Base-by-base conservation (phyloP, 805 yeast genomes). In the Kurtzmaniella fragi region DNA sequence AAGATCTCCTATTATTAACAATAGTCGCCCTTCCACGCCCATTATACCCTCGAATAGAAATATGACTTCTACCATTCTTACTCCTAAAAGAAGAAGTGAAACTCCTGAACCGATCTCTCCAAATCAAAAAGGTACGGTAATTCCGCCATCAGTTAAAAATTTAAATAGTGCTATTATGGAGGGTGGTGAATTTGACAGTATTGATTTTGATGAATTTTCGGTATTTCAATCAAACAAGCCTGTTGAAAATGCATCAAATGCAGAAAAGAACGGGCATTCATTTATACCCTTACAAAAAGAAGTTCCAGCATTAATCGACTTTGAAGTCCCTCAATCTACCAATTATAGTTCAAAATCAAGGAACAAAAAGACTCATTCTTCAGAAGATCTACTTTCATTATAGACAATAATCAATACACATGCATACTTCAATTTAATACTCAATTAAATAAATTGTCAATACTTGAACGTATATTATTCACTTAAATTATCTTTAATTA, bases 191-290 rank as follows among this genome's bases (percentile, higher is more conserved):
- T 10, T 14, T 30, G 32, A 31, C 16, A 28, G 27, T 13, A 32
- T 28, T 17, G 39, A 29, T 5, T 31, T 31, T 17, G 39, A 31
- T 15, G 34, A 36, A 12, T 36, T 36, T 36, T 17, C 14, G 28
- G 28, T 17, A 15, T 36, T 31, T 29, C 15, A 32, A n/a, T 31
- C 39, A 3, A 17, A 33, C 7, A 16, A 15, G 5, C 29, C 36
- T 10, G 29, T 7, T 28, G 10, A 16, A 25, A 20, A 5, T 17
- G 27, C 36, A 12, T 32, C 34, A 5, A 31, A 31, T 4, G 32
- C 15, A n/a, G 17, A 20, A 11, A 7, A 6, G 15, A 33, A 33
- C 14, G 15, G 36, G 12, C 31, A 34, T 34, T 13, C 31, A 12
- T 32, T 32, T 32, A 32, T 32, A 11, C 34, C 34, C 5, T 20